These are phyloP conservation scores for Thelephora terrestris DNA, from an alignment of 1,284 basidiomycete genomes.

Conservation along the genomic window DNA sequence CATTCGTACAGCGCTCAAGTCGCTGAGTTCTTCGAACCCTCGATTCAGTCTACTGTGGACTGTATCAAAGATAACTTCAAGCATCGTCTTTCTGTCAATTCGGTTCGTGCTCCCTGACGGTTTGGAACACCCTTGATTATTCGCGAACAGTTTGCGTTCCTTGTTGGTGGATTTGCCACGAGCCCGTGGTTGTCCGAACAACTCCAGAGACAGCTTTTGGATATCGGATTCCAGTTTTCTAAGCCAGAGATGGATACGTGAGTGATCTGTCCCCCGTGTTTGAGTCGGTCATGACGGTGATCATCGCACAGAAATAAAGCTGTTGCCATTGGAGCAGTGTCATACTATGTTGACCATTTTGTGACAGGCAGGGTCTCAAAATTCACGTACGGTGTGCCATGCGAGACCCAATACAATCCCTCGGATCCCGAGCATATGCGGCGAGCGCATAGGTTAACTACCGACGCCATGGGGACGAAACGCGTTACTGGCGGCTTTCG, in stretches of 20 bases:
- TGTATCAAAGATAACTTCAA: background rate
- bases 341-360: constrained; percentile 26
- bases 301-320: constrained; percentile 12
- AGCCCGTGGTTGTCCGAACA: constrained; percentile 1
- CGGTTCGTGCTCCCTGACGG: background rate
- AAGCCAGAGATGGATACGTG: constrained; percentile 39
- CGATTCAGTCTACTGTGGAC: constrained; percentile 1
- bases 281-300: constrained; percentile 2
- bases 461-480: constrained; percentile 21
- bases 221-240: constrained; percentile 24
- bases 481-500: constrained; percentile 23
- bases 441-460: constrained; percentile 15
- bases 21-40: constrained; percentile 34
- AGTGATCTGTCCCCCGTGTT: constrained; percentile 11
- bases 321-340: constrained; percentile 27
- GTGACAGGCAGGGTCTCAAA: constrained; percentile 25
- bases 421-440: constrained; percentile 22
- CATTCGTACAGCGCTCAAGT: constrained; percentile 24
- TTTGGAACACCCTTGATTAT: background rate
- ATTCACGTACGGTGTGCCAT: constrained; percentile 25
- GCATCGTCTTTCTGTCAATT: background rate
- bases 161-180: constrained; percentile 3
- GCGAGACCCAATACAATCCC: constrained; percentile 18
- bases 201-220: background rate
- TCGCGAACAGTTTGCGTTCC: background rate